Percentiles rank a stretch among this genome's conserved stretches.
phyloP scores from a whole-genome alignment of 2,329 filamentous ascomycete species.

The Pleomassaria siparia region DNA sequence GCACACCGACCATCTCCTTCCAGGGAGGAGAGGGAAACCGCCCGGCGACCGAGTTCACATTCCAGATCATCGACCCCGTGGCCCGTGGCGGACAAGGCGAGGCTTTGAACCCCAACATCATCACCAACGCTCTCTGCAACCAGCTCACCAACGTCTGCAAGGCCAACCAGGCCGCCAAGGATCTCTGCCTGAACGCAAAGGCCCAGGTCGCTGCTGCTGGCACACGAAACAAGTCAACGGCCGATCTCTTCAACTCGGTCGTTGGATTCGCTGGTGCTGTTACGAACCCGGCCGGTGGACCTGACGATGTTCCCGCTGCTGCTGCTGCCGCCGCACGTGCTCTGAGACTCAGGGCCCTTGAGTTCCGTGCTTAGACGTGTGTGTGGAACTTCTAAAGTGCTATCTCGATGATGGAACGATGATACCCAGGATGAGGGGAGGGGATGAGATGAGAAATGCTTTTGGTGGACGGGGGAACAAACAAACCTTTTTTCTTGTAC shows the following conservation, averaged over 20 bases:
- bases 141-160: conserved; percentile 68
- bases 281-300: conserved; percentile 35
- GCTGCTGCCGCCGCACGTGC: conserved; percentile 10
- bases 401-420: background rate
- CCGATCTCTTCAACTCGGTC: conserved; percentile 44
- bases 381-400: no score
- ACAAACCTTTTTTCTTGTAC: background rate
- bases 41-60: conserved; percentile 62
- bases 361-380: conserved; percentile 4
- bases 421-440: background rate
- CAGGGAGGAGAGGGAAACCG: conserved; percentile 56
- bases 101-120: conserved; percentile 71
- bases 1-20: conserved; percentile 60
- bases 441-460: background rate
- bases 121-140: conserved; percentile 71
- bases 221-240: conserved; percentile 44
- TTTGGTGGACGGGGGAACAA: background rate
- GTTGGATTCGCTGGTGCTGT: conserved; percentile 42
- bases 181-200: conserved; percentile 57
- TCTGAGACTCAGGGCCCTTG: background rate
- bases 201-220: conserved; percentile 52
- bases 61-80: conserved; percentile 65
- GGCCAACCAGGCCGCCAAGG: conserved; percentile 61
- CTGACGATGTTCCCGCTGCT: conserved; percentile 23
- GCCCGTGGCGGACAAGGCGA: conserved; percentile 65